Evolutionary conservation across 2,329 filamentous ascomycete species (phyloP), one percentile per base, ranked within the genome.

Genomic region (Ophiognomonia clavigignenti-juglandacearum): DNA sequence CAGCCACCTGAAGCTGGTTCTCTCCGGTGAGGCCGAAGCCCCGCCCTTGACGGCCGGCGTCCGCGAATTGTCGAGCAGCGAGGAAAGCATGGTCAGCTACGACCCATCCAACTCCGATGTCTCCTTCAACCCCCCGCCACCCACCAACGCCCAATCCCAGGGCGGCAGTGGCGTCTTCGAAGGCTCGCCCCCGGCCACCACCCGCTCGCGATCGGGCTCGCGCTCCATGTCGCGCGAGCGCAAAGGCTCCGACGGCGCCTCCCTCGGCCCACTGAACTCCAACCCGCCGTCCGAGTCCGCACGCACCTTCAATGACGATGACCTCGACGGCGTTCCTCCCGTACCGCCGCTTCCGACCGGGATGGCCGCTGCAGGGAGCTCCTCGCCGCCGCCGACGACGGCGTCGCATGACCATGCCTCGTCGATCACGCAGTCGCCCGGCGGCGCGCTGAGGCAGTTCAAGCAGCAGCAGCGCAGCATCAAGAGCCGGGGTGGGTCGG

Each of bases 21-120:
- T 85, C 14, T 73, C 74, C 0, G 80, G 80, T 27, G 74, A 77
- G 35, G 56, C 68, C 26, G 51, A 56, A 27, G 61, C 60, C 4
- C 62, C 63, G 31, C 64, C 67, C 32, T 60, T 64, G 42, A 62
- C 64, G 22, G 66, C 67, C 2, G 69, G 72, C 18, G 72, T 75
- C 43, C 78, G 77, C 49, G 71, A 73, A 54, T 7, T 49, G 23
- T 49, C 45, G 13, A 76, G 72, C 45, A 81, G 73, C 58, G 75
- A 71, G 47, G 85, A 88, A 45, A 87, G 83, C 62, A 78, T 88
- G 71, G 76, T 85, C 53, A 86, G 82, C 66, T 85, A 83, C 53
- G 83, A 87, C 47, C 75, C 79, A 54, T 77, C 78, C 37, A 72
- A 78, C n/a, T 86, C 82, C 6, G 84, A 88, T 58, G 66, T 80